Conservation (phyloP, 1,139 yeast species). For the Schwanniomyces etchellsii region DNA sequence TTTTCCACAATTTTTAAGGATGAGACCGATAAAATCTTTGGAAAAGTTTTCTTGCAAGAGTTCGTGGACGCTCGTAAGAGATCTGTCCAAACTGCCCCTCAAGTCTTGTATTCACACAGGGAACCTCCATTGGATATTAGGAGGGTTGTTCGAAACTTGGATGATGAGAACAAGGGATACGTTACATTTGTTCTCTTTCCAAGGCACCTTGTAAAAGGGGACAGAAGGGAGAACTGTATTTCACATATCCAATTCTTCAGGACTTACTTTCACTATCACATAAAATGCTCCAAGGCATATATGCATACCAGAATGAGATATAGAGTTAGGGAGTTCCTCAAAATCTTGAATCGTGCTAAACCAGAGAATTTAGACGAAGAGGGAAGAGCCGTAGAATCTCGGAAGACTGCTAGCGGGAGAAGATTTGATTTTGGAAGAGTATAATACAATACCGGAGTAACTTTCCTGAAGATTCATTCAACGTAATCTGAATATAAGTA, state of each 20-base stretch:
- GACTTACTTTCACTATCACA: conserved; percentile 96
- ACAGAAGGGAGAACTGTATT: conserved; percentile 76
- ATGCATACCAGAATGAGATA: conserved; percentile 98
- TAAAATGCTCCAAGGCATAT: conserved; percentile 96
- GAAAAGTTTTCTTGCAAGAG: conserved; percentile 93
- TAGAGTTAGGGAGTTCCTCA: conserved; percentile 88
- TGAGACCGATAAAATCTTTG: conserved; percentile 93
- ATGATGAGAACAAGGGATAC: conserved; percentile 59
- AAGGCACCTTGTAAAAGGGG: conserved; percentile 65
- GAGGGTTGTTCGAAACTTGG: conserved; percentile 25
- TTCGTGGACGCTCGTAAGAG: conserved; percentile 94
- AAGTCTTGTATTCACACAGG: conserved; percentile 81
- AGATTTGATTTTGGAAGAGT: conserved; percentile 44
- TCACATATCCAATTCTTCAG: conserved; percentile 88
- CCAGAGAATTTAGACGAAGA: conserved; percentile 84
- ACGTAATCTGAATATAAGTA: not conserved
- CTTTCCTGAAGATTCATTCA: not conserved
- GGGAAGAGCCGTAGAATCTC: conserved; percentile 49
- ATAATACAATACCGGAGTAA: no score
- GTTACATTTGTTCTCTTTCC: conserved; percentile 73
- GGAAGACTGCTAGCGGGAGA: conserved; percentile 83
- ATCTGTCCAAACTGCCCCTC: conserved; percentile 97
- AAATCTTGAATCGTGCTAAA: conserved; percentile 93
- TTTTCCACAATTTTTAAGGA: conserved; percentile 93
- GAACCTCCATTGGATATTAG: conserved; percentile 91